Conservation (phyloP, 352 stramenopile species). For the Pythium pyrilobum region DNA sequence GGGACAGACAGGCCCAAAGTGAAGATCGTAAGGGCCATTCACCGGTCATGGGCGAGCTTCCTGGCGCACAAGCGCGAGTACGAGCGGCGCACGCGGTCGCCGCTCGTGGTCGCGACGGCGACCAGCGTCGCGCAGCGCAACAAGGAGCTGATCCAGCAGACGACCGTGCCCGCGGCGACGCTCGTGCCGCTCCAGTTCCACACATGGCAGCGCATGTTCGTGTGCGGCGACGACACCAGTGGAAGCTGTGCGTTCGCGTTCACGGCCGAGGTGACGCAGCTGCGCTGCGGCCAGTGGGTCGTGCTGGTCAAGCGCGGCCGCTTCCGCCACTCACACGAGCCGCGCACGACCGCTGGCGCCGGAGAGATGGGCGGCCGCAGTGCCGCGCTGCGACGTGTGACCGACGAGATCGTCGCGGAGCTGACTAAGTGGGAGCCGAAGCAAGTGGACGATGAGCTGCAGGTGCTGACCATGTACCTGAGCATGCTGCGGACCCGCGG, state of each 20-base stretch:
- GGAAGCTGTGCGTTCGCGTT: conserved; percentile 4
- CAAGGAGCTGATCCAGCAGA: not conserved
- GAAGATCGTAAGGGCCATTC: conserved; percentile 1
- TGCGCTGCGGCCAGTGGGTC: conserved; percentile 10
- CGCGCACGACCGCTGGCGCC: not conserved
- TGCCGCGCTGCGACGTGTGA: too few relatives aligned
- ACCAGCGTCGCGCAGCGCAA: not conserved
- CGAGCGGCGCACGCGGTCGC: conserved; percentile 4
- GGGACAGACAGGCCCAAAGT: not conserved
- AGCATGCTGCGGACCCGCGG: too few relatives aligned
- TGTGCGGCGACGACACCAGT: not conserved
- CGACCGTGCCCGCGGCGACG: not conserved
- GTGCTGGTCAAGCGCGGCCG: conserved; percentile 3
- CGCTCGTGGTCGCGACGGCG: not conserved
- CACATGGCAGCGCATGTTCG: conserved; percentile 6
- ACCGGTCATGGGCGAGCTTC: conserved; percentile 14
- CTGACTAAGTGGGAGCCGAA: too few relatives aligned
- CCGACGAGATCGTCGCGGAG: too few relatives aligned
- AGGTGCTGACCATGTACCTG: too few relatives aligned
- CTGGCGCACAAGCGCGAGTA: conserved; percentile 5
- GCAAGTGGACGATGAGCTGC: too few relatives aligned
- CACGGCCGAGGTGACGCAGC: conserved; percentile 1
- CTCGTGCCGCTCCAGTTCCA: conserved; percentile 1
- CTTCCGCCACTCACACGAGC: conserved; percentile 8
- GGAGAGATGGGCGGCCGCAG: not conserved